Evolutionary conservation across 129 eudicot genomes (phyloP).

Genomic region (Tagetes erecta): DNA sequence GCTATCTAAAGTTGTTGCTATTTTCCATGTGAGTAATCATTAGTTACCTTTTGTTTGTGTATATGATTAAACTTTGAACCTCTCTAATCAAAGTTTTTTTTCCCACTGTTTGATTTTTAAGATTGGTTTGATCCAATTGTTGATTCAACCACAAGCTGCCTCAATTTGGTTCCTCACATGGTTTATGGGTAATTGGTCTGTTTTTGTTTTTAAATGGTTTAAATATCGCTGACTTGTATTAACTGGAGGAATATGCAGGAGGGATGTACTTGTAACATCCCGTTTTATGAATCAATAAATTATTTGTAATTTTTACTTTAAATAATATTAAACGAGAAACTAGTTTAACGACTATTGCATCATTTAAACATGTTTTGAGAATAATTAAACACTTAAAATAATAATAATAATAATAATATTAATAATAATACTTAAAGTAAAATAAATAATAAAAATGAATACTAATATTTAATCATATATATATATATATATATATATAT

Average conservation of each 20-base stretch:
- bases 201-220: not conserved
- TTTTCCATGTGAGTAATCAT: conserved; percentile 80
- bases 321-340: too few species aligned
- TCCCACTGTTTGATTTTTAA: conserved; percentile 31
- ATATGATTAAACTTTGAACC: not conserved
- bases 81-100: not conserved
- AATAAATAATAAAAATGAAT: too few species aligned
- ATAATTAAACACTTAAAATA: too few species aligned
- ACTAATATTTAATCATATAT: too few species aligned
- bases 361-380: too few species aligned
- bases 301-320: too few species aligned
- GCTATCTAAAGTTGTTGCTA: conserved; percentile 72
- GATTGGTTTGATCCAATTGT: conserved; percentile 82
- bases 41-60: not conserved
- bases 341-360: too few species aligned
- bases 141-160: conserved; percentile 53
- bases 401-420: too few species aligned
- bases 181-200: conserved; percentile 63
- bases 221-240: not conserved
- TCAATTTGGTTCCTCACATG: conserved; percentile 75
- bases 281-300: too few species aligned
- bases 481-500: too few species aligned
- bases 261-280: too few species aligned
- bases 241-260: not conserved
- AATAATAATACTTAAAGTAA: too few species aligned